Percentiles rank a stretch among this genome's conserved stretches.
Evolutionary conservation across 176 grass and related monocot species (phyloP).

Genomic region (Triticum urartu): DNA sequence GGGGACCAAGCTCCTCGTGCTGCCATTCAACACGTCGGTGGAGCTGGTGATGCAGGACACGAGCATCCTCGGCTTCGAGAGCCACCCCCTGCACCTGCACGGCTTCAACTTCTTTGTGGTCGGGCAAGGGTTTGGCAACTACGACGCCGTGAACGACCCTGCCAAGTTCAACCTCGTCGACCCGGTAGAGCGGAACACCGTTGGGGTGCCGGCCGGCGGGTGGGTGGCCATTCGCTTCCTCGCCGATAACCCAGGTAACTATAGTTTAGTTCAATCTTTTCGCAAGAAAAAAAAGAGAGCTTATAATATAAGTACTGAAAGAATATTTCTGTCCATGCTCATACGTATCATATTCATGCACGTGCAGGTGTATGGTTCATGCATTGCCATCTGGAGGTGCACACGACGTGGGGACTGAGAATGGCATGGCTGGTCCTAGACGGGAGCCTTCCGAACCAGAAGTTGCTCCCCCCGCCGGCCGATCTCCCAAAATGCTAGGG

Average conservation of each 20-base stretch:
- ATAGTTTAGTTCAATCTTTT: neutral
- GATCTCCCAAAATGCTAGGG: slow-evolving; percentile 47
- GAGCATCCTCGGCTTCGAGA: slow-evolving; percentile 59
- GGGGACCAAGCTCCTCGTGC: slow-evolving; percentile 47
- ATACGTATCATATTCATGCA: neutral
- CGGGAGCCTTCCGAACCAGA: slow-evolving; percentile 39
- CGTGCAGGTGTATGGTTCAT: slow-evolving; percentile 56
- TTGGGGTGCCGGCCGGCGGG: slow-evolving; percentile 60
- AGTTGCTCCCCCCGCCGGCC: slow-evolving; percentile 44
- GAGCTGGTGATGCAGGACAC: slow-evolving; percentile 84
- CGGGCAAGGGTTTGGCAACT: slow-evolving; percentile 63
- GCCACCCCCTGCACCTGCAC: slow-evolving; percentile 82
- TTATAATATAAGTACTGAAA: neutral
- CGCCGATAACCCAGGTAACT: slow-evolving; percentile 66
- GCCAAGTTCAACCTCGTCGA: slow-evolving; percentile 69
- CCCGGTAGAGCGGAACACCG: slow-evolving; percentile 72
- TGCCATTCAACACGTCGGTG: slow-evolving; percentile 50
- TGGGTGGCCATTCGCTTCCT: slow-evolving; percentile 74
- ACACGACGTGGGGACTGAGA: slow-evolving; percentile 50
- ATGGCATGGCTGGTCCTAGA: slow-evolving; percentile 57
- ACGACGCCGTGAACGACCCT: slow-evolving; percentile 41
- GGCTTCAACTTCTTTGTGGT: slow-evolving; percentile 84
- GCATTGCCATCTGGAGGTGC: slow-evolving; percentile 61
- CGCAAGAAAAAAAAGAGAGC: no score
- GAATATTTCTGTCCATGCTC: neutral